Percentiles rank a stretch among this genome's conserved stretches.
Conservation (phyloP, 1,284 basidiomycete genomes). For the Phlebopus sp. region DNA sequence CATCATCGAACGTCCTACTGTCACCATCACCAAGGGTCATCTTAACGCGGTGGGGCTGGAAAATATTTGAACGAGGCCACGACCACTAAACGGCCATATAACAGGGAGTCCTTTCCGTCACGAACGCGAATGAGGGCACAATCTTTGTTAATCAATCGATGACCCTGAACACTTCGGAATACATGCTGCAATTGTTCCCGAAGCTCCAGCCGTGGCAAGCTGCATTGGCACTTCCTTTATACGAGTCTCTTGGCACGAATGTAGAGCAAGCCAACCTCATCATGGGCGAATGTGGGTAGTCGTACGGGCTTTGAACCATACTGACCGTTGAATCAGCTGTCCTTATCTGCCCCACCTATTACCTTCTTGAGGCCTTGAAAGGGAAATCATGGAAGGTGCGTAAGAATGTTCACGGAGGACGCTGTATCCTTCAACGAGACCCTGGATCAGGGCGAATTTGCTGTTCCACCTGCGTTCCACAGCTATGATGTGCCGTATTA, state of each 20-base stretch:
- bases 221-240: slow-evolving; percentile 3
- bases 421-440: not conserved
- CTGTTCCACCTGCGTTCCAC: slow-evolving; percentile 9
- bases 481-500: slow-evolving; percentile 10
- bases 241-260: slow-evolving; percentile 3
- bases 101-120: slow-evolving; percentile 6
- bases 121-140: slow-evolving; percentile 11
- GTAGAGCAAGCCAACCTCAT: slow-evolving; percentile 8
- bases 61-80: not conserved
- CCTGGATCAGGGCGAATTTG: slow-evolving; percentile 3
- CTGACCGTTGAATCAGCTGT: slow-evolving; percentile 4
- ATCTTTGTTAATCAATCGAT: slow-evolving; percentile 8
- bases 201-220: slow-evolving; percentile 1
- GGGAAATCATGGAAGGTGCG: slow-evolving; percentile 6
- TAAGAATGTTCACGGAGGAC: not conserved
- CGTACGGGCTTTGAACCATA: not conserved
- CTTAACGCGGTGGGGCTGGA: slow-evolving; percentile 36
- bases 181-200: slow-evolving; percentile 9
- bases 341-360: slow-evolving; percentile 14
- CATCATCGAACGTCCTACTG: slow-evolving; percentile 39
- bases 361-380: slow-evolving; percentile 7
- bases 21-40: slow-evolving; percentile 31
- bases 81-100: not conserved
- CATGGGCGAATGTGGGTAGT: slow-evolving; percentile 14
- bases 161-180: slow-evolving; percentile 4